Evolutionary conservation across 441 rosid genomes (phyloP).

Genomic region (Manihot esculenta): DNA sequence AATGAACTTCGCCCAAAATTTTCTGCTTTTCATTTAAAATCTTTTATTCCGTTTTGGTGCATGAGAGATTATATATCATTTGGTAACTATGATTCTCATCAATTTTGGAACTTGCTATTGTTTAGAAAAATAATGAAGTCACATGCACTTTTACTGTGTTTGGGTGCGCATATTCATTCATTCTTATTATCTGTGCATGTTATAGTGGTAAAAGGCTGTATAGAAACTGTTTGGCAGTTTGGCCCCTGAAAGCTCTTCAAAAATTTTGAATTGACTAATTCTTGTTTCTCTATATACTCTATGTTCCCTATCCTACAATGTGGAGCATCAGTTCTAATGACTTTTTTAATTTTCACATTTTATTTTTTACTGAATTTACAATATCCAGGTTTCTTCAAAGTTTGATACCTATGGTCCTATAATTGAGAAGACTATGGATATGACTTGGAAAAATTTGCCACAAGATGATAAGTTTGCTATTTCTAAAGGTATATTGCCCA

Average conservation of each 20-base stretch:
- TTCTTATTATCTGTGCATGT: too few species aligned
- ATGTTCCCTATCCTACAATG: neutral
- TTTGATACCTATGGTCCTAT: conserved; percentile 28
- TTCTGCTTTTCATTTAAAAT: neutral
- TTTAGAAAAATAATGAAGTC: too few species aligned
- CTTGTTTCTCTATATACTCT: neutral
- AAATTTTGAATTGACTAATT: neutral
- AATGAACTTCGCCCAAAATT: neutral
- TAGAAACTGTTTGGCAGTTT: neutral
- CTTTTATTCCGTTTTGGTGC: neutral
- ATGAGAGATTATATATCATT: neutral
- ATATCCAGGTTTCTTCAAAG: conserved; percentile 36
- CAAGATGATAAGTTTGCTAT: conserved; percentile 33
- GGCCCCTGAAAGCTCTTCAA: neutral
- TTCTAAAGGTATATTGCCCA: conserved; percentile 34
- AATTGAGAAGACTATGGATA: conserved; percentile 38
- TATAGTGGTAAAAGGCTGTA: neutral
- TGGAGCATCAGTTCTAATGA: neutral
- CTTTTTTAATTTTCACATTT: neutral
- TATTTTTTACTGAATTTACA: conserved; percentile 2
- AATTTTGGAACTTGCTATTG: too few species aligned
- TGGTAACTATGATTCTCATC: too few species aligned
- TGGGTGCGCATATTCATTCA: too few species aligned
- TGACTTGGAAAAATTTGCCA: conserved; percentile 38
- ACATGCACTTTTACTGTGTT: too few species aligned